These are phyloP conservation scores for Agastache rugosa DNA, from an alignment of 257 asterid species.

Conservation along the genomic window DNA sequence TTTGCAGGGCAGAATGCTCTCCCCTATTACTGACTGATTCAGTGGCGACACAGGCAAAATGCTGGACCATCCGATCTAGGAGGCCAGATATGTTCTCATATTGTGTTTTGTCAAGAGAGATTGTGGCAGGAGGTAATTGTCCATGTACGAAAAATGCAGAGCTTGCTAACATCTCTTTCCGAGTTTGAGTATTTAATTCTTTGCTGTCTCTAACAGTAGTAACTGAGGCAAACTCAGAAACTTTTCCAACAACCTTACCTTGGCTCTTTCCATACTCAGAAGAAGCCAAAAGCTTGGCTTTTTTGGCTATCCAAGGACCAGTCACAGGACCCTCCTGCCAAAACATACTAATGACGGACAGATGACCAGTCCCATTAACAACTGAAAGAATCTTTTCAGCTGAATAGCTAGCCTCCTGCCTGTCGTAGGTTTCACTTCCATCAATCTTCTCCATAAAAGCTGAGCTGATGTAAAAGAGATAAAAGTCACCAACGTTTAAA, in stretches of 20 bases:
- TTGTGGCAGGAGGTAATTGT: conserved; percentile 58
- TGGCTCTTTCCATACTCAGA: conserved; percentile 64
- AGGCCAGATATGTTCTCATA: conserved; percentile 59
- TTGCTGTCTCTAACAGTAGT: conserved; percentile 69
- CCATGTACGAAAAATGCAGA: conserved; percentile 71
- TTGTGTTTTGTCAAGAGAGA: conserved; percentile 57
- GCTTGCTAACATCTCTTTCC: conserved; percentile 74
- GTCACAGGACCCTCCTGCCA: conserved; percentile 78
- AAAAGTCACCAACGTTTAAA: conserved; percentile 61
- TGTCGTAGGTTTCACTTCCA: conserved; percentile 44
- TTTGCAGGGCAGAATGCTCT: conserved; percentile 57
- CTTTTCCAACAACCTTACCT: conserved; percentile 58
- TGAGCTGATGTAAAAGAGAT: conserved; percentile 59
- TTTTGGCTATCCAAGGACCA: conserved; percentile 86
- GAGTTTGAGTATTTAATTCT: conserved; percentile 57
- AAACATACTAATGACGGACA: conserved; percentile 67
- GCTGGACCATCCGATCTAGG: conserved; percentile 56
- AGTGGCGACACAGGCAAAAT: conserved; percentile 50
- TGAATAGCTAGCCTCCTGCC: conserved; percentile 48
- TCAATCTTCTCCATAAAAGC: conserved; percentile 43
- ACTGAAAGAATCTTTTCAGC: conserved; percentile 64
- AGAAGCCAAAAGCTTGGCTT: conserved; percentile 79
- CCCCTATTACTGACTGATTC: conserved; percentile 47
- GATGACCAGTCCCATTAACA: conserved; percentile 48
- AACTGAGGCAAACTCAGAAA: conserved; percentile 78